These are phyloP conservation scores for Leucocoprinus leucothites DNA, from an alignment of 768 basidiomycete species.

Conservation along the genomic window DNA sequence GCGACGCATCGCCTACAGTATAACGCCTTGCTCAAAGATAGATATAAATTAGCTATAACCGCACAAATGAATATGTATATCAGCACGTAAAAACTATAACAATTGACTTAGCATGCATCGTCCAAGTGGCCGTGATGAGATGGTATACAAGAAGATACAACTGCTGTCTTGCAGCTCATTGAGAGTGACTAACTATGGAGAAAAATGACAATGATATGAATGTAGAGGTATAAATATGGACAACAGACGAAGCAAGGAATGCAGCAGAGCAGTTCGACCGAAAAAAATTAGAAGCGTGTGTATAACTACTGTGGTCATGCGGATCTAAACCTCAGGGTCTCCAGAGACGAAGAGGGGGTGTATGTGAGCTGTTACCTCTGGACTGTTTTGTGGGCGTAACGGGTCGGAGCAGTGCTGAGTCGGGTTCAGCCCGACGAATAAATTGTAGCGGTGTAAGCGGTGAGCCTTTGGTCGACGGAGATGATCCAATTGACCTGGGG, in stretches of 20 bases:
- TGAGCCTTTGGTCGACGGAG: constrained; percentile 55
- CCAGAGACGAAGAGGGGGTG: constrained; percentile 58
- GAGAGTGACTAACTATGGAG: not conserved
- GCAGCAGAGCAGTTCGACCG: constrained; percentile 4
- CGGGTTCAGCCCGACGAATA: constrained; percentile 72
- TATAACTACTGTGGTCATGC: not conserved
- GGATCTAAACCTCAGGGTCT: constrained; percentile 48
- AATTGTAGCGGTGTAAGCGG: constrained; percentile 83
- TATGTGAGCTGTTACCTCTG: constrained; percentile 30
- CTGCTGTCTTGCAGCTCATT: not conserved
- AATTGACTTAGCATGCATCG: not conserved
- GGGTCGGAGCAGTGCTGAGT: constrained; percentile 48
- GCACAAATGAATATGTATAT: constrained; percentile 4
- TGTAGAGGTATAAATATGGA: not conserved
- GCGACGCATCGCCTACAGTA: not conserved
- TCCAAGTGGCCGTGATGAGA: not conserved
- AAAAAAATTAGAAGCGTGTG: not conserved
- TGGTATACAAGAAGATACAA: constrained; percentile 12
- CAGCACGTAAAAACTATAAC: constrained; percentile 3
- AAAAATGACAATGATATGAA: not conserved
- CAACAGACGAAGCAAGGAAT: not conserved
- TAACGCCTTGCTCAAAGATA: too few relatives aligned
- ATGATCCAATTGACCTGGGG: constrained; percentile 47
- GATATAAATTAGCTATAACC: not conserved
- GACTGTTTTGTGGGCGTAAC: constrained; percentile 62